Percentiles rank a stretch among this genome's conserved stretches.
These are phyloP conservation scores for Wolfiporia cocos DNA, from an alignment of 1,284 basidiomycete species.

Conservation along the genomic window DNA sequence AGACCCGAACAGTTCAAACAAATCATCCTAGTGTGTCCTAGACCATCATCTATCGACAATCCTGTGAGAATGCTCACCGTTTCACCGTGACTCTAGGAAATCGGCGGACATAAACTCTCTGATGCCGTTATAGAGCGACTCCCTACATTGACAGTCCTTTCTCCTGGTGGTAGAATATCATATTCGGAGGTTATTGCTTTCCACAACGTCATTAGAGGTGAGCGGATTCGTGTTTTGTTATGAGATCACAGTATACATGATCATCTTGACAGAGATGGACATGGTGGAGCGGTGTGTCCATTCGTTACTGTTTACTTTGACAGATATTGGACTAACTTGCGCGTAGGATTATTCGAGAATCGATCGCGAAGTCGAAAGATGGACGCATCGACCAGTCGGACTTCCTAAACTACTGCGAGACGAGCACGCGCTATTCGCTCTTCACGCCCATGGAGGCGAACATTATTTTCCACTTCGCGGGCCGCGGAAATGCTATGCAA, in stretches of 20 bases:
- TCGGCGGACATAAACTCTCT: conserved; percentile 92
- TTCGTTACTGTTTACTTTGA: background rate
- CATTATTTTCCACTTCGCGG: conserved; percentile 94
- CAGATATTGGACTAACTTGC: background rate
- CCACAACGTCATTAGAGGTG: conserved; percentile 87
- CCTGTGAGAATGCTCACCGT: no score
- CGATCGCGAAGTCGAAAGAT: conserved; percentile 85
- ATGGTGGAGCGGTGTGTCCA: conserved; percentile 76
- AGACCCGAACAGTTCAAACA: conserved; percentile 87
- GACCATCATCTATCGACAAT: background rate
- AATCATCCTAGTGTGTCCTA: conserved; percentile 75
- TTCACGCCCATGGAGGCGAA: conserved; percentile 96
- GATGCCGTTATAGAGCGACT: conserved; percentile 85
- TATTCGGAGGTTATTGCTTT: conserved; percentile 95
- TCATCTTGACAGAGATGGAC: conserved; percentile 72
- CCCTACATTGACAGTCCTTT: conserved; percentile 84
- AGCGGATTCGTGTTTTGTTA: conserved; percentile 19
- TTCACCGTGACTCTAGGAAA: conserved; percentile 50
- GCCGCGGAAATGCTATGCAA: conserved; percentile 62
- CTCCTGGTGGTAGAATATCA: conserved; percentile 83
- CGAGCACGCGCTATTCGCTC: conserved; percentile 80
- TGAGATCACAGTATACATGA: conserved; percentile 9
- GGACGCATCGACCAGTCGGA: conserved; percentile 85
- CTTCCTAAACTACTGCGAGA: conserved; percentile 71
- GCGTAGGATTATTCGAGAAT: conserved; percentile 73